Conservation (phyloP, 2,329 filamentous ascomycete species). For the Fusarium sp. region DNA sequence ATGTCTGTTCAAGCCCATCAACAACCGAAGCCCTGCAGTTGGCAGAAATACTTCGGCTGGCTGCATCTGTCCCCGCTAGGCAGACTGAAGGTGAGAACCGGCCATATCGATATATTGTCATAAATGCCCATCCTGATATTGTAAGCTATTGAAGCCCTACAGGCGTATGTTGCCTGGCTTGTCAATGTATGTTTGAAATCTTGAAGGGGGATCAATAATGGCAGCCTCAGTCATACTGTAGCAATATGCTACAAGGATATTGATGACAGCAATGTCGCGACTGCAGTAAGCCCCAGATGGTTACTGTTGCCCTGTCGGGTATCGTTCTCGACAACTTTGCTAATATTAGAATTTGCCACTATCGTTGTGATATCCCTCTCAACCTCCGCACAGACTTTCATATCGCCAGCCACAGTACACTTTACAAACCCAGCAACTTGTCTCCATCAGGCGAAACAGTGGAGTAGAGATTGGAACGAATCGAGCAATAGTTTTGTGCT, state of each 20-base stretch:
- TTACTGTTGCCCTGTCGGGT: conserved; percentile 18
- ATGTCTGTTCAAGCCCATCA: conserved; percentile 27
- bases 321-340: conserved; percentile 17
- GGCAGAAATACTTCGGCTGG: conserved; percentile 10
- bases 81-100: background rate
- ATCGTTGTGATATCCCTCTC: conserved; percentile 26
- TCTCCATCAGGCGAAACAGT: background rate
- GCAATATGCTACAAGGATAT: conserved; percentile 7
- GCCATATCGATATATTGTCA: conserved; percentile 5
- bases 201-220: background rate
- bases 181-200: background rate
- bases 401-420: conserved; percentile 1
- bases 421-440: conserved; percentile 15
- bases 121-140: background rate
- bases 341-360: conserved; percentile 32
- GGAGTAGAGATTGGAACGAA: background rate
- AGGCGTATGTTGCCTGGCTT: background rate
- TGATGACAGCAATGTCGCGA: conserved; percentile 22
- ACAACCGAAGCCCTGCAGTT: conserved; percentile 12
- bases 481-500: background rate
- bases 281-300: conserved; percentile 13
- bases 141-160: background rate
- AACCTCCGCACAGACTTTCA: conserved; percentile 17
- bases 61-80: conserved; percentile 15
- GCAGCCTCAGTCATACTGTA: background rate